Evolutionary conservation across 2,329 filamentous ascomycete genomes (phyloP).

Genomic region (Hymenoscyphus occultus): DNA sequence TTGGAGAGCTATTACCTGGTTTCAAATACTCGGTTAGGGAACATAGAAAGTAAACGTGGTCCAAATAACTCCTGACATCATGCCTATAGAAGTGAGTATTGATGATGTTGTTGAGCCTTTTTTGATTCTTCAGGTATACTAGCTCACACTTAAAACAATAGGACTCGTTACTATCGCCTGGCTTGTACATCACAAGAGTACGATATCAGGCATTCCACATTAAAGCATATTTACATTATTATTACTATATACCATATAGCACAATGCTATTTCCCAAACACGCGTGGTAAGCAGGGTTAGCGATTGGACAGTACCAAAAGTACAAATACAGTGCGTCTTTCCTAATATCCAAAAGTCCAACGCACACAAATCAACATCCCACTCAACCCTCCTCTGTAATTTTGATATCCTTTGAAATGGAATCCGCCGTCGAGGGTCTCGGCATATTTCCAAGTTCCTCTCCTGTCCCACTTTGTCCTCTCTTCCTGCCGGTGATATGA

Average conservation of each 20-base stretch:
- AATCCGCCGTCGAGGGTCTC: conserved; percentile 22
- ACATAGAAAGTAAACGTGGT: too few species aligned
- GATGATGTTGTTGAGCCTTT: too few species aligned
- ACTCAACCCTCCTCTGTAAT: conserved; percentile 32
- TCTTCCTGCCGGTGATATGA: conserved; percentile 68
- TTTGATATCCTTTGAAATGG: conserved; percentile 26
- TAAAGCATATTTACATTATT: conserved; percentile 15
- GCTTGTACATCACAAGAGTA: too few species aligned
- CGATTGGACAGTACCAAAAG: conserved; percentile 16
- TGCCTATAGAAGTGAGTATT: too few species aligned
- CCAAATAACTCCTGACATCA: too few species aligned
- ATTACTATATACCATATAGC: conserved; percentile 11
- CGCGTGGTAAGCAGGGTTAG: conserved; percentile 4
- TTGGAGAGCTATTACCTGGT: too few species aligned
- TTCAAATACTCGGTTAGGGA: too few species aligned
- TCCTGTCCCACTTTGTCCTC: conserved; percentile 66
- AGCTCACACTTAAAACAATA: too few species aligned
- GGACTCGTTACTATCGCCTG: too few species aligned
- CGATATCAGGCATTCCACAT: too few species aligned
- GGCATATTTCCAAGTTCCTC: conserved; percentile 66
- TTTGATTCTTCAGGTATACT: too few species aligned
- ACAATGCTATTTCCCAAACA: background rate
- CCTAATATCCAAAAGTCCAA: background rate
- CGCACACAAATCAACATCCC: background rate
- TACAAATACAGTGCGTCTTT: conserved; percentile 8